A percentile compares a stretch with the other conserved stretches of the same genome.
Conservation (phyloP, 2,329 filamentous ascomycete genomes). For the Massarina eburnea region DNA sequence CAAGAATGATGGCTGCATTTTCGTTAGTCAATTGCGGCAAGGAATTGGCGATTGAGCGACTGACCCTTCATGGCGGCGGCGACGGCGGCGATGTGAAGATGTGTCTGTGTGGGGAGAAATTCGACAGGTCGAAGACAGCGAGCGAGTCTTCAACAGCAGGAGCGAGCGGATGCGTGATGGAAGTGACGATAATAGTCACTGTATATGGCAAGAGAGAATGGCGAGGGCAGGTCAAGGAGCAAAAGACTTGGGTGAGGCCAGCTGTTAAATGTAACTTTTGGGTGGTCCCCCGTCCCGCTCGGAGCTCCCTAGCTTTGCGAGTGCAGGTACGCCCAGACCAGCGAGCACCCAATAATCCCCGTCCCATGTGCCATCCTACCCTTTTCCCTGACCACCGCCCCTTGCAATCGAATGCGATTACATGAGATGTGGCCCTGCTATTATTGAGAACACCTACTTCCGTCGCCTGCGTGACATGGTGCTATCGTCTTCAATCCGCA, state of each 20-base stretch:
- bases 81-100: slow-evolving; percentile 8
- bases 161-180: slow-evolving; percentile 8
- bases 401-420: slow-evolving; percentile 9
- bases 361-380: not conserved
- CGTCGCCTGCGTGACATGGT: slow-evolving; percentile 15
- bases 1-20: slow-evolving; percentile 85
- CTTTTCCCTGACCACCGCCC: not conserved
- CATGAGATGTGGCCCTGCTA: slow-evolving; percentile 17
- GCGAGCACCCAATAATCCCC: slow-evolving; percentile 8
- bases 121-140: slow-evolving; percentile 15
- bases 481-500: slow-evolving; percentile 12
- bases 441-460: slow-evolving; percentile 15
- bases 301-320: slow-evolving; percentile 29
- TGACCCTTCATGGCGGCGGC: slow-evolving; percentile 43
- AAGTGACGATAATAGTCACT: slow-evolving; percentile 5
- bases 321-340: slow-evolving; percentile 8
- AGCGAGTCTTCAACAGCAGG: slow-evolving; percentile 16
- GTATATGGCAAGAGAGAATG: slow-evolving; percentile 12
- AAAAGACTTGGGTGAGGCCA: slow-evolving; percentile 22
- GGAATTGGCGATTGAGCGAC: slow-evolving; percentile 11
- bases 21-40: slow-evolving; percentile 8
- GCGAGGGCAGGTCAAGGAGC: slow-evolving; percentile 22
- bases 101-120: slow-evolving; percentile 7
- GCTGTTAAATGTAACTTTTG: slow-evolving; percentile 18
- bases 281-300: slow-evolving; percentile 9